Evolutionary conservation across 768 basidiomycete genomes (phyloP).

Genomic region (Amanita molliuscula): DNA sequence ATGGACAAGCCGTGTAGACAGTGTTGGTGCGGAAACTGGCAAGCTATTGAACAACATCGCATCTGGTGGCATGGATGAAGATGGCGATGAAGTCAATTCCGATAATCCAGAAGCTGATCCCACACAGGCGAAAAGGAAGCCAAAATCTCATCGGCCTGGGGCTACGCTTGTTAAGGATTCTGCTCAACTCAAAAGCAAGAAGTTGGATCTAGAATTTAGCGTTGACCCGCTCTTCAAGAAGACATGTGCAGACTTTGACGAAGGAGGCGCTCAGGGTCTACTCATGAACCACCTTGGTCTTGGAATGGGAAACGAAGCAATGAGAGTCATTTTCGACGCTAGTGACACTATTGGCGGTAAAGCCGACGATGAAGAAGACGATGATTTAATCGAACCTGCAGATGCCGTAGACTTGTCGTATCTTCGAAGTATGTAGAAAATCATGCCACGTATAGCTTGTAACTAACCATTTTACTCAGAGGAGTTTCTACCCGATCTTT

Average conservation of each 20-base stretch:
- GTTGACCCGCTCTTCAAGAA: slow-evolving; percentile 97
- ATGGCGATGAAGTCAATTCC: slow-evolving; percentile 55
- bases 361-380: slow-evolving; percentile 49
- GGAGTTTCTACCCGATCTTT: slow-evolving; percentile 66
- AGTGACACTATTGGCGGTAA: slow-evolving; percentile 78
- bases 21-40: slow-evolving; percentile 92
- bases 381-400: slow-evolving; percentile 60
- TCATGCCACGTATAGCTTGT: neutral
- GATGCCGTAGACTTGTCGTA: slow-evolving; percentile 57
- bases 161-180: slow-evolving; percentile 88
- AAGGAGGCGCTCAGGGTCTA: slow-evolving; percentile 92
- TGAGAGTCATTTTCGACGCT: slow-evolving; percentile 93
- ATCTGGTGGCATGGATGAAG: slow-evolving; percentile 38
- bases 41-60: slow-evolving; percentile 89
- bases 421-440: slow-evolving; percentile 40
- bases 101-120: slow-evolving; percentile 61
- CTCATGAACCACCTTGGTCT: slow-evolving; percentile 92
- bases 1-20: slow-evolving; percentile 97
- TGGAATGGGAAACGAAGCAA: slow-evolving; percentile 65
- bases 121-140: slow-evolving; percentile 47
- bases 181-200: slow-evolving; percentile 76
- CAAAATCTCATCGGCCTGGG: slow-evolving; percentile 54
- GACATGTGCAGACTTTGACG: slow-evolving; percentile 97
- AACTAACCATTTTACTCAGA: slow-evolving; percentile 23
- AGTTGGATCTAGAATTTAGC: slow-evolving; percentile 89